Base-by-base conservation (phyloP, 2,329 filamentous ascomycete genomes). In the Colletotrichum sp. region DNA sequence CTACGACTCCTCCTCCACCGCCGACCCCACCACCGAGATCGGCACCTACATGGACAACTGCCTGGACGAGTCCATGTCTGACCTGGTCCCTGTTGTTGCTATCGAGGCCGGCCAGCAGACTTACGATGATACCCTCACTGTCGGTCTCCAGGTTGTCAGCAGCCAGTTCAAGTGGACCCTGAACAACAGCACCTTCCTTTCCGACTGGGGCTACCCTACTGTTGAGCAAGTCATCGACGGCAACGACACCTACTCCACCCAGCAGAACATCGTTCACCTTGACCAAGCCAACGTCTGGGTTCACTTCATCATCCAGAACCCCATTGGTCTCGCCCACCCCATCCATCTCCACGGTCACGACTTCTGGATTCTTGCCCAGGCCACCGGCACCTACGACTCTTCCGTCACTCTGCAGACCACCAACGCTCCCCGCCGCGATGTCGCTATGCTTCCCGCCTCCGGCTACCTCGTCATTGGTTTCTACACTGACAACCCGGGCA, bases 341-440 rank as follows among this genome's bases (percentile, higher is more conserved):
- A 87, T 89, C 79, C 88, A 90, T 80, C 82, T 90, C 24, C 88
- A 90, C 81, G 88, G 88, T 26, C 83, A 85, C 75, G 83, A 85
- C 78, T 83, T 84, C 77, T 77, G 80, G 18, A 67, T 85, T 30
- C 81, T 85, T 7, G 84, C 80, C 10, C 64, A 77, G 26, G 67
- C 63, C 43, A 66, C 76, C 15, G 79, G 78, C 32, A 57, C 36
- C 12, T 82, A 80, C 64, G 72, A 78, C 65, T 85, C 71, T 8
- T 74, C 74, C n/a, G 21, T 76, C 61, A 28, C 66, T 7, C 71
- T 76, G 52, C 43, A 76, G 71, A 76, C 60, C 15, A 65, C 77
- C 66, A 91, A 91, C 79, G 89, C 90, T 2, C 85, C 88, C 30
- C 87, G 90, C 12, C 85, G 90, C 43, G 89, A 91, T 78, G 87